Percentiles rank a stretch among this genome's conserved stretches.
phyloP scores from a whole-genome alignment of 2,329 filamentous ascomycete species.

The Fusarium sp. region DNA sequence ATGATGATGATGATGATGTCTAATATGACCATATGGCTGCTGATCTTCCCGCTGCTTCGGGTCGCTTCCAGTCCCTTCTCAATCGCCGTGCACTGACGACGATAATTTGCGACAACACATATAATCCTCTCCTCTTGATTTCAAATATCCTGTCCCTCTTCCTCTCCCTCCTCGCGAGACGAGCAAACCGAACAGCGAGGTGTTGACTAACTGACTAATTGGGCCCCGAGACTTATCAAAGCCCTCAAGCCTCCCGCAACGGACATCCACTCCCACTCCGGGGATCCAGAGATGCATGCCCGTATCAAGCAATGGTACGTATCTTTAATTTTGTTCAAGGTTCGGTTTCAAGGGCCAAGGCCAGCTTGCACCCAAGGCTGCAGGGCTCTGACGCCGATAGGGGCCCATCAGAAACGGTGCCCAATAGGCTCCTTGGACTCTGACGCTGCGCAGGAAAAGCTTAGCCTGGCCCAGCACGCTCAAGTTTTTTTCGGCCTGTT shows the following conservation, averaged over 20 bases:
- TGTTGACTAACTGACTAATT: background rate
- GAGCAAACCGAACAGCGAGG: constrained; percentile 10
- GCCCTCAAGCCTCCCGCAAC: constrained; percentile 16
- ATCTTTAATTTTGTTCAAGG: constrained; percentile 8
- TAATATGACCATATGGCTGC: constrained; percentile 19
- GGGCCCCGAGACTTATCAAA: constrained; percentile 7
- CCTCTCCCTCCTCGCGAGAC: constrained; percentile 1
- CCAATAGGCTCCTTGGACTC: constrained; percentile 26
- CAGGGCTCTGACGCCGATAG: constrained; percentile 31
- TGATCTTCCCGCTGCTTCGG: constrained; percentile 27
- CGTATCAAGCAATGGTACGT: constrained; percentile 12
- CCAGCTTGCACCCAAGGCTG: constrained; percentile 16
- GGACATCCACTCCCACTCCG: constrained; percentile 21
- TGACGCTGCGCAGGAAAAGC: constrained; percentile 30
- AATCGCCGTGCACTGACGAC: background rate
- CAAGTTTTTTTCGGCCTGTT: constrained; percentile 30
- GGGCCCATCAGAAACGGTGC: constrained; percentile 15
- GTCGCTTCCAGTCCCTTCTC: constrained; percentile 24
- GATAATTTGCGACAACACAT: background rate
- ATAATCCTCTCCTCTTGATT: constrained; percentile 5
- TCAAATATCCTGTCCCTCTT: constrained; percentile 19
- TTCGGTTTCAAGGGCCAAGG: constrained; percentile 18
- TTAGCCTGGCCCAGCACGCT: constrained; percentile 27
- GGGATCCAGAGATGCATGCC: constrained; percentile 9
- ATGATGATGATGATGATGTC: constrained; percentile 23